phyloP scores from a whole-genome alignment of 2,329 filamentous ascomycete species.

The Dactylellina leptospora region DNA sequence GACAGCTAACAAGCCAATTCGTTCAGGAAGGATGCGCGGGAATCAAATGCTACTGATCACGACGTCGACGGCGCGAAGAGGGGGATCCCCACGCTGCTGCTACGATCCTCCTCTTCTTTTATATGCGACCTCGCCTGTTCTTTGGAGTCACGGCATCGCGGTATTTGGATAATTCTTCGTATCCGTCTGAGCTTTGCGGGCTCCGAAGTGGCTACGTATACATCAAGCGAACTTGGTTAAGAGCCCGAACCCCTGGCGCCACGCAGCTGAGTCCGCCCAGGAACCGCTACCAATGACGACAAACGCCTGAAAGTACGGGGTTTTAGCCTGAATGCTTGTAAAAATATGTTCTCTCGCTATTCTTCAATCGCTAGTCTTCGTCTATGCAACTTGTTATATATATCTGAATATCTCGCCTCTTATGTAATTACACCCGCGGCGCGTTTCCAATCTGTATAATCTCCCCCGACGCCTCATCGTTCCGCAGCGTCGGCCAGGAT shows the following conservation, averaged over 20 bases:
- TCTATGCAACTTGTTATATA: too few species aligned
- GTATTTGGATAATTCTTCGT: too few species aligned
- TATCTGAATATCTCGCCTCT: neutral
- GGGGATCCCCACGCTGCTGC: too few species aligned
- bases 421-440: slow-evolving; percentile 66
- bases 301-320: slow-evolving; percentile 39
- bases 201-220: slow-evolving; percentile 40
- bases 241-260: slow-evolving; percentile 12
- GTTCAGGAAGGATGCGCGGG: too few species aligned
- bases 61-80: too few species aligned
- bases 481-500: slow-evolving; percentile 85
- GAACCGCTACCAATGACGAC: too few species aligned
- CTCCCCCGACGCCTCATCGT: slow-evolving; percentile 78
- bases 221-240: slow-evolving; percentile 21
- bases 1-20: too few species aligned
- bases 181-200: neutral
- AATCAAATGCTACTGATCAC: too few species aligned
- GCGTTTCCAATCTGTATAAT: slow-evolving; percentile 90
- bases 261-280: neutral
- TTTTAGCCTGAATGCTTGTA: slow-evolving; percentile 49
- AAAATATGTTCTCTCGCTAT: neutral
- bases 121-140: neutral
- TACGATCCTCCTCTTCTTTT: too few species aligned
- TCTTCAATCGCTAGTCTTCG: too few species aligned
- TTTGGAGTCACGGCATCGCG: neutral